Conservation (phyloP, 495 filamentous ascomycete species). For the Lasiosphaeria hispida region DNA sequence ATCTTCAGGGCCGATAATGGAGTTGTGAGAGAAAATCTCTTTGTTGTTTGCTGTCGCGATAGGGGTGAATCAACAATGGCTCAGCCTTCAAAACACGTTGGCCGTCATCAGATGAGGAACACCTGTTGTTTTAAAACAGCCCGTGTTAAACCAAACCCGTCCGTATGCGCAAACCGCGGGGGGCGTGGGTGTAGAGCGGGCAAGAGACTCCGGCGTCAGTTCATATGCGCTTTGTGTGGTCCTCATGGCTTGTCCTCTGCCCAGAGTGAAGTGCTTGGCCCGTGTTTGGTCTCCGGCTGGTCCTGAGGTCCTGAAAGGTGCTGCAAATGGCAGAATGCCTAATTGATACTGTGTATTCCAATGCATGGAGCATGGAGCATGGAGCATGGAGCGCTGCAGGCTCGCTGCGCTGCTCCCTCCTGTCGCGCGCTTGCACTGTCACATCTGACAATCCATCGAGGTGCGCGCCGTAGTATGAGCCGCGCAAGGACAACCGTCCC, state of each 20-base stretch:
- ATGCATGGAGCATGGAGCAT: no score
- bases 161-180: neutral
- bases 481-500: neutral
- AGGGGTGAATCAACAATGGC: neutral
- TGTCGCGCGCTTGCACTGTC: constrained; percentile 9
- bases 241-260: neutral
- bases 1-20: neutral
- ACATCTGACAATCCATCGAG: neutral
- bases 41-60: neutral
- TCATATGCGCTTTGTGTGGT: neutral
- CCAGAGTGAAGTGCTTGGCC: neutral
- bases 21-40: neutral
- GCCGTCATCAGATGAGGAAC: neutral
- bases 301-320: no score
- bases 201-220: constrained; percentile 2
- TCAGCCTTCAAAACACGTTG: neutral
- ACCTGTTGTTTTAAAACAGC: neutral
- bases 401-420: neutral
- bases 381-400: neutral
- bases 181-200: neutral
- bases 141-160: neutral
- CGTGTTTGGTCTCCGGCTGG: constrained; percentile 3
- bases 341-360: no score
- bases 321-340: no score
- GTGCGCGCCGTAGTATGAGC: neutral